Conservation (phyloP, 306 rosid species). For the Abrus precatorius region DNA sequence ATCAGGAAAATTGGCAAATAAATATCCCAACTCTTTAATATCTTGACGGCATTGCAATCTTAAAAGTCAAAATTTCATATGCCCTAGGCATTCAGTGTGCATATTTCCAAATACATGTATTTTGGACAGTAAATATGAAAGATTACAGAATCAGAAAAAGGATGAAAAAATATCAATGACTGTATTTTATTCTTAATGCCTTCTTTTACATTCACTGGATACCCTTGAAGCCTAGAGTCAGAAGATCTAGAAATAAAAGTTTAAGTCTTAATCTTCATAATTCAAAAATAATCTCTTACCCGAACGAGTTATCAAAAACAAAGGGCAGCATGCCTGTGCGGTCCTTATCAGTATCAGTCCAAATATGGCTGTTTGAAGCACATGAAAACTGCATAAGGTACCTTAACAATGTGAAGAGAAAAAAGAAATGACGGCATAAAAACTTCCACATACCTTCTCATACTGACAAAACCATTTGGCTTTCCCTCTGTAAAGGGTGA, state of each 20-base stretch:
- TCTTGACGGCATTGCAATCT: background rate
- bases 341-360: constrained; percentile 92
- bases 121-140: constrained; percentile 31
- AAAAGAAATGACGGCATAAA: constrained; percentile 38
- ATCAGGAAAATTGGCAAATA: background rate
- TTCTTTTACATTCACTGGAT: constrained; percentile 14
- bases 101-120: constrained; percentile 15
- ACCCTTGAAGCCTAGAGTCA: constrained; percentile 13
- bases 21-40: background rate
- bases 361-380: constrained; percentile 76
- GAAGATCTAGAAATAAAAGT: constrained; percentile 30
- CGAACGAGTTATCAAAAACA: constrained; percentile 91
- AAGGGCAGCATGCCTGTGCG: constrained; percentile 98
- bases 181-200: constrained; percentile 5
- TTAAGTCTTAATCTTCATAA: constrained; percentile 5
- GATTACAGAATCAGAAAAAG: constrained; percentile 21
- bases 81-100: constrained; percentile 25
- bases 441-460: constrained; percentile 77
- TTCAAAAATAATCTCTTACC: constrained; percentile 61
- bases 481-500: constrained; percentile 97
- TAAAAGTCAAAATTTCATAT: constrained; percentile 5
- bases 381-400: constrained; percentile 39
- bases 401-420: constrained; percentile 31
- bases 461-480: constrained; percentile 94
- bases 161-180: constrained; percentile 12